Evolutionary conservation across 1,284 basidiomycete species (phyloP), one percentile per base, ranked within the genome.

Genomic region (Fomitopsis schrenkii): DNA sequence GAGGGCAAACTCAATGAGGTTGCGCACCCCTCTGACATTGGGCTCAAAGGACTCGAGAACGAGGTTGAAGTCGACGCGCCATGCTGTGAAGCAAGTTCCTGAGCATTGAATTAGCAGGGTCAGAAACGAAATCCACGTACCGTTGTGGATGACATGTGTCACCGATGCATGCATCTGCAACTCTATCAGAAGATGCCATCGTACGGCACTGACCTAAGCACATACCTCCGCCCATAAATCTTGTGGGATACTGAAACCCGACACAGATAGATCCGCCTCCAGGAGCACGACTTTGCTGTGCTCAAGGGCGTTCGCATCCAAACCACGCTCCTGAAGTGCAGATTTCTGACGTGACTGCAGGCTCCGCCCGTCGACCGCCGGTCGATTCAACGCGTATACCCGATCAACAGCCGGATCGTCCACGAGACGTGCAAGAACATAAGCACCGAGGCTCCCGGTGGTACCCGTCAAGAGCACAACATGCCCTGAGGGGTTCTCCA

Each of bases 61-160:
- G 3, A 73, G 57, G 57, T 73, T 74, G 67, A 78, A 77, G 63
- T 78, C 69, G n/a, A 78, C 71, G 0, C 63, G 65, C 74, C 75
- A 78, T 3, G 76, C 76, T 71, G 53, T 10, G 36, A 33, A 71
- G n/a, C 79, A 62, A 17, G 71, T 75, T 22, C 69, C 68, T 9
- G 74, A 38, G 19, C 1, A 26, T 9, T 35, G 22, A 28, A 1
- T 9, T 5, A 22, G 17, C 5, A 22, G 19, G n/a, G 0, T 19
- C 4, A 19, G 22, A 15, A 22, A 1, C 2, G 22, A 2, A 22
- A 40, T 5, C 12, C 10, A 12, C 46, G 3, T 14, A 26, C 22
- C 75, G 48, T 70, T 71, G 59, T 76, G 75, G 61, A 77, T 70
- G 44, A 77, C 70, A 55, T 64, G 61, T 12, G 67, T 70, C 3